Evolutionary conservation across 495 filamentous ascomycete species (phyloP).

Genomic region (Annulohypoxylon bovei): DNA sequence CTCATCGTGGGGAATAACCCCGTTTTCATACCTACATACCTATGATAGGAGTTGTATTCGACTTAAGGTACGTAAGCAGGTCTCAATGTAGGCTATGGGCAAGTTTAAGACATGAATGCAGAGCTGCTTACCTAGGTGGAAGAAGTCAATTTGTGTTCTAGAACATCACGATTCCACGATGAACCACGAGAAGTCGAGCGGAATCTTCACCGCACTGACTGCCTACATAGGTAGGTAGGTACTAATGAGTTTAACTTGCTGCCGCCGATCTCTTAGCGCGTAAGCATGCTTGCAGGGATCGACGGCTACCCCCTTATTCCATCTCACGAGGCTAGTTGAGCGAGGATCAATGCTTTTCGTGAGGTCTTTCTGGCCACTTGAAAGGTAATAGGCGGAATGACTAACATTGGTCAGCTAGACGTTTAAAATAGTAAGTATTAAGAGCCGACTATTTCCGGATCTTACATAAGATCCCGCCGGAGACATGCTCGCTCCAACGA

Average conservation of each 20-base stretch:
- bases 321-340: conserved; percentile 8
- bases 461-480: conserved; percentile 25
- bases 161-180: background rate
- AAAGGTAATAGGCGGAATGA: background rate
- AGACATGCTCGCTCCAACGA: background rate
- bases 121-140: background rate
- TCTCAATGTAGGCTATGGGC: background rate
- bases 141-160: background rate
- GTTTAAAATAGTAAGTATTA: conserved; percentile 16
- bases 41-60: background rate
- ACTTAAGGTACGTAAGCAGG: background rate
- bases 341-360: background rate
- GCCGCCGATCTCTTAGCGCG: conserved; percentile 26
- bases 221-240: background rate
- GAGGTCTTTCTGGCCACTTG: background rate
- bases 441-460: conserved; percentile 32
- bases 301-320: conserved; percentile 17
- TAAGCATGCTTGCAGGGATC: conserved; percentile 33
- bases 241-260: background rate
- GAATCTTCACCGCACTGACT: conserved; percentile 2
- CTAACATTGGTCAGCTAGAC: conserved; percentile 6
- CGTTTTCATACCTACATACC: background rate
- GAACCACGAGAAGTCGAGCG: background rate
- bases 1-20: background rate
- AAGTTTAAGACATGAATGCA: too few species aligned